These are phyloP conservation scores for Aspergillus vadensis DNA, from an alignment of 2,329 filamentous ascomycete species.

Conservation along the genomic window DNA sequence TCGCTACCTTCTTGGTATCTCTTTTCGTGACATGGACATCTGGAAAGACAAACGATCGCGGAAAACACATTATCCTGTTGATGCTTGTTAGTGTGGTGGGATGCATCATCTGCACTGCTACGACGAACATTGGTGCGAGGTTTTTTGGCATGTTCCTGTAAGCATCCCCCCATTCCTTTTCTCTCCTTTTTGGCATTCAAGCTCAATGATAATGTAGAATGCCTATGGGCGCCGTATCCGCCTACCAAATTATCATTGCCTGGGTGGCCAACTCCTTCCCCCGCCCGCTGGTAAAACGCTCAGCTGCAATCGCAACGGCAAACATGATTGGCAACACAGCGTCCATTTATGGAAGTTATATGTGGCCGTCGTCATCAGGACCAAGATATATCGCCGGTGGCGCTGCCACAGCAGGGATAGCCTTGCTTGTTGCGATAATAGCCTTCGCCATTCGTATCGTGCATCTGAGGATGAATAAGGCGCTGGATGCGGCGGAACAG, in stretches of 20 bases:
- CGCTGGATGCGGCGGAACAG: constrained; percentile 28
- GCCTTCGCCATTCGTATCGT: constrained; percentile 37
- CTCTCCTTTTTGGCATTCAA: too few species aligned
- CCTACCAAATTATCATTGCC: constrained; percentile 48
- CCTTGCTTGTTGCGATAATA: constrained; percentile 37
- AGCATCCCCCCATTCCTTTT: neutral
- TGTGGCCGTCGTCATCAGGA: constrained; percentile 38
- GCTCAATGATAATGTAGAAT: constrained; percentile 35
- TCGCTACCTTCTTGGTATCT: constrained; percentile 57
- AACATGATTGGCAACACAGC: constrained; percentile 46
- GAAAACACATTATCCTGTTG: constrained; percentile 57
- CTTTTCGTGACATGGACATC: constrained; percentile 59
- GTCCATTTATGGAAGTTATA: constrained; percentile 46
- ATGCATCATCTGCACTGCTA: constrained; percentile 58
- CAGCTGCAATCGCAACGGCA: constrained; percentile 45
- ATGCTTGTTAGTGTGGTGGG: constrained; percentile 57
- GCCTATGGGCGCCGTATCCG: constrained; percentile 55
- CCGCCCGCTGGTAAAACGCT: constrained; percentile 49
- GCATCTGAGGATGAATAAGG: constrained; percentile 39
- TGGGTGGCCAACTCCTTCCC: constrained; percentile 49
- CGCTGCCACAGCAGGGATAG: constrained; percentile 38
- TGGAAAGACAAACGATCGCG: constrained; percentile 57
- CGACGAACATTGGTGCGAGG: constrained; percentile 53
- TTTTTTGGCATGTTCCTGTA: constrained; percentile 65
- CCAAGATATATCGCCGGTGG: constrained; percentile 44